These are phyloP conservation scores for Aspergillus versicolor DNA, from an alignment of 2,329 filamentous ascomycete genomes.

Conservation along the genomic window DNA sequence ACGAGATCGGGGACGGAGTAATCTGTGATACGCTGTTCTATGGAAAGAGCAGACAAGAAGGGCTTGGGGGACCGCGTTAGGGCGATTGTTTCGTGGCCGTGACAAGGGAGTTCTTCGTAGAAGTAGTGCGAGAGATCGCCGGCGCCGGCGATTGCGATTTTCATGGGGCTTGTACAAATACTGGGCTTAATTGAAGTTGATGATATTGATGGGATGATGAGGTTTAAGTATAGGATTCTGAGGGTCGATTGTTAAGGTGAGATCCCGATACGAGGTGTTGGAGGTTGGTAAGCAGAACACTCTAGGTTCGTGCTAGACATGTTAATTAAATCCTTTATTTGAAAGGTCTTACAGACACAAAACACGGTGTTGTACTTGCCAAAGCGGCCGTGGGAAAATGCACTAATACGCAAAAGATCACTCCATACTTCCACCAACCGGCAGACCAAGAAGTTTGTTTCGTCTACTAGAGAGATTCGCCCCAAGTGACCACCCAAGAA, in stretches of 20 bases:
- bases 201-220: background rate
- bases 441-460: too few relatives aligned
- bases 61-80: background rate
- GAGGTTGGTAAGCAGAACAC: too few relatives aligned
- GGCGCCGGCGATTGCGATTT: background rate
- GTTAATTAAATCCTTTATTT: too few relatives aligned
- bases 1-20: background rate
- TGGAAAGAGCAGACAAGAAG: background rate
- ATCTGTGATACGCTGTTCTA: background rate
- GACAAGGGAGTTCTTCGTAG: background rate
- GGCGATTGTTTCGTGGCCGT: background rate
- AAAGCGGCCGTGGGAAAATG: too few relatives aligned
- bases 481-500: too few relatives aligned
- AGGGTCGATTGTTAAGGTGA: background rate
- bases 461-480: too few relatives aligned
- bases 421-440: too few relatives aligned
- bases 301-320: too few relatives aligned
- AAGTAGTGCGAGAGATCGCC: background rate
- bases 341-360: too few relatives aligned
- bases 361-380: too few relatives aligned
- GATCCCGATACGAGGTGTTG: background rate
- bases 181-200: too few relatives aligned
- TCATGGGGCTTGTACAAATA: background rate
- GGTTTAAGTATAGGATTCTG: background rate
- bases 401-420: too few relatives aligned